Evolutionary conservation across 1,284 basidiomycete species (phyloP), one percentile per base, ranked within the genome.

Genomic region (Laetiporus sulphureus): DNA sequence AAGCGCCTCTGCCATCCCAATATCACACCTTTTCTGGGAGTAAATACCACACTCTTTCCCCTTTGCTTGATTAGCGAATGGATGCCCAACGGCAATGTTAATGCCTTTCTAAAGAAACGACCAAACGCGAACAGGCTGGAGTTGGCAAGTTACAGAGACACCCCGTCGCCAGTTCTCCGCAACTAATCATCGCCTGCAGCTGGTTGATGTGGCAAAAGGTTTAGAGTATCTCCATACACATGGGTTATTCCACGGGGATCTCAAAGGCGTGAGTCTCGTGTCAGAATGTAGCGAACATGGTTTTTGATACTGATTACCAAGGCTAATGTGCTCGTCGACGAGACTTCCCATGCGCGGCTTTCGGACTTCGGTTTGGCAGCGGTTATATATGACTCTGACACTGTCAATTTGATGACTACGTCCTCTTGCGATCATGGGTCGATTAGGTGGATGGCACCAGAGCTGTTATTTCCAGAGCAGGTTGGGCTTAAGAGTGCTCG

Each of bases 381-480:
- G 11, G 32, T 46, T 34, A 40, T 15, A 3, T 44, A 41, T n/a
- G 45, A 41, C n/a, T 25, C 33, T 0, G 29, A 35, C 31, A 42
- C 41, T 25, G 41, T 43, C 15, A 43, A 37, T 23, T 20, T 32
- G 2, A 37, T 33, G 15, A 24, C 27, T 4, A 31, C 27, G 6
- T 25, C 32, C 3, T 40, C 38, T 7, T 18, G 19, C 12, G 31
- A 23, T 12, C 15, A 24, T 21, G 46, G 46, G 5, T 36, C 41
- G 12, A 25, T 44, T 3, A 30, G 42, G 6, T 47, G 46, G 46
- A 47, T 47, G 46, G 41, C 38, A 13, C 45, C 45, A 16, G 45
- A 47, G 16, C 35, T 40, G 10, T 35, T 44, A 12, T 20, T 39
- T 30, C 44, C 44, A 13, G 40, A 46, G 18, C 2, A 18, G 6